Evolutionary conservation across 805 yeast genomes (phyloP), one percentile per base, ranked within the genome.

Genomic region (Candida easanensis): DNA sequence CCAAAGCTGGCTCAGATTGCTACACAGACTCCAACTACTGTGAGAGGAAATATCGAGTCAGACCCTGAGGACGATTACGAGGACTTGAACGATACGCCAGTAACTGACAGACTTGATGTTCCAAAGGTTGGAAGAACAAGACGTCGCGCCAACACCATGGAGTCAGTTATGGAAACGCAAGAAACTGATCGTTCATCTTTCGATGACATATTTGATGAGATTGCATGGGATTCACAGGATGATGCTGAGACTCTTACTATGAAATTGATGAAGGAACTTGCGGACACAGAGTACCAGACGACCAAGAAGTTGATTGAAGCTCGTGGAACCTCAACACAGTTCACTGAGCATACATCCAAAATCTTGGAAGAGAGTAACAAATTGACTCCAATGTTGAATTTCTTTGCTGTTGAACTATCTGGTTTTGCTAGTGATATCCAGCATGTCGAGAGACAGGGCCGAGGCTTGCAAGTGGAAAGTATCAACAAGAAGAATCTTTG

Each of bases 391-490:
- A 61, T 74, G 14, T 62, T 84, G 41, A 73, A 79, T 3, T 65
- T 76, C 25, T 80, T 80, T 50, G 70, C 78, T 14, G 80, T 82
- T 50, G 86, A 82, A 48, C 63, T 83, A 38, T 72, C 80, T 13
- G 74, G 81, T 3, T 76, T 88, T 28, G 75, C 81, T 13, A 79
- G 79, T 3, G 91, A 85, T 47, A 79, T 90, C 39, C 74, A 77
- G 36, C 76, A 73, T 39, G 80, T 89, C 33, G 96, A 88, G 57
- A 70, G 71, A 27, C 85, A 83, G 57, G 81, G 90, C 3, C 79
- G 84, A 53, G 96, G 96, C 38, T 63, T 88, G 15, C 97, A 90
- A 63, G 83, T 90, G 6, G 82, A 82, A 52, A 79, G 91, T 5
- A 80, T 87, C 34, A 90, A 90, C 64, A 86, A 85, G 61, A 87